Base-by-base conservation (phyloP, 306 rosid species). In the Hippophae gyantsensis region DNA sequence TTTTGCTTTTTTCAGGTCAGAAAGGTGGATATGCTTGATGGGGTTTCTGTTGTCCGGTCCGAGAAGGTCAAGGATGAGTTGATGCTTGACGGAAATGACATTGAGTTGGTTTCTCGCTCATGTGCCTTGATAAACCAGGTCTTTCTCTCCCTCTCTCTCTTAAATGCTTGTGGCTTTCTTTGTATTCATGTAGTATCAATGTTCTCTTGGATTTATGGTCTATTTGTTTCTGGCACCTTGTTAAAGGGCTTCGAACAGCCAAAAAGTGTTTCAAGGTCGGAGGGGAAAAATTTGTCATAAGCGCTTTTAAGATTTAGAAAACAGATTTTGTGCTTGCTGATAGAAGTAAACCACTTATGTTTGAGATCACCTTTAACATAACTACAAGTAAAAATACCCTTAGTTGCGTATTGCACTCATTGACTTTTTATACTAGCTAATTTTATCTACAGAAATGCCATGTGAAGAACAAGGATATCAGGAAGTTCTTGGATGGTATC, bases 401-500 rank as follows among this genome's bases (percentile, higher is more conserved):
- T 27, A 27, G 38, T 27, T 27, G 38, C 38, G 2, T 27, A 27
- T 57, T 58, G 41, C 45, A 6, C 3, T 14, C 65, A 18, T 3
- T 71, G 58, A 12, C 6, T 6, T 14, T 6, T 46, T 48, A 2
- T 9, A 6, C 42, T 60, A 27, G 42, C 0, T 14, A 54, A 44
- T 13, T 56, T 10, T 66, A 71, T 62, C 2, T 12, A 72, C 95
- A 88, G 94, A 88, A 88, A 85, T 88, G 96, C 27, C 89, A 88
- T 48, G 96, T 88, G 3, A 84, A 88, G 60, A 88, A 88, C 13
- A 88, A 88, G 67, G 96, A 88, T 80, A 85, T 88, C 64, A 47
- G 96, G 70, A 88, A 88, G 84, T 88, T 88, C 26, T 86, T 88
- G 61, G 94, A 88, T 23, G 89, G 96, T 61, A 88, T 88, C 47